These are phyloP conservation scores for Claviceps maximensis DNA, from an alignment of 2,329 filamentous ascomycete species.

Conservation along the genomic window DNA sequence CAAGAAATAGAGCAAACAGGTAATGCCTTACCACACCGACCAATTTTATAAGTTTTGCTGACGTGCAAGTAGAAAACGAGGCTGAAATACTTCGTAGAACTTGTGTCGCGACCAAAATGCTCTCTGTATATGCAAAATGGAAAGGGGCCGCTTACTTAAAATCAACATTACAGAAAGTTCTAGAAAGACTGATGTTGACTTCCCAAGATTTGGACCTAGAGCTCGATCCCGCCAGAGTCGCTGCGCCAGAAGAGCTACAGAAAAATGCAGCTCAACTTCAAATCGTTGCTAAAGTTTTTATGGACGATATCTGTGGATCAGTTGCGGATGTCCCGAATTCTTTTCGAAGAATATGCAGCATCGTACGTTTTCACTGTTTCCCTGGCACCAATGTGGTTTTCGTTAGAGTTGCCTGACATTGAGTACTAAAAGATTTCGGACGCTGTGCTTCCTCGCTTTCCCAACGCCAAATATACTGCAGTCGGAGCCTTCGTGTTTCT, in stretches of 20 bases:
- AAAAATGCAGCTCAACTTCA: conserved; percentile 54
- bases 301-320: conserved; percentile 56
- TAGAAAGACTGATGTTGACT: conserved; percentile 52
- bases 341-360: conserved; percentile 55
- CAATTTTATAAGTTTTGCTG: conserved; percentile 6
- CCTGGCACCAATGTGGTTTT: neutral
- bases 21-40: conserved; percentile 12
- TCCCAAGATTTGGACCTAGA: conserved; percentile 56
- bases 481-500: conserved; percentile 60
- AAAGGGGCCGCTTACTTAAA: conserved; percentile 52
- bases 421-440: conserved; percentile 38
- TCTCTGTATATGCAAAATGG: conserved; percentile 60
- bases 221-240: conserved; percentile 49
- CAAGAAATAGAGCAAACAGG: conserved; percentile 56
- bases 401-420: neutral
- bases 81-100: conserved; percentile 54
- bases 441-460: conserved; percentile 50
- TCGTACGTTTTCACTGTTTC: conserved; percentile 29
- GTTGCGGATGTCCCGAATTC: conserved; percentile 46
- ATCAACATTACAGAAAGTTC: conserved; percentile 50
- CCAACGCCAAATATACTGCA: conserved; percentile 58
- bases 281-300: conserved; percentile 57
- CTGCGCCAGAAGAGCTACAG: conserved; percentile 47
- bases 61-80: conserved; percentile 40
- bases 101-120: conserved; percentile 59